These are phyloP conservation scores for Lipomyces chichibuensis DNA, from an alignment of 805 yeast genomes.

Conservation along the genomic window DNA sequence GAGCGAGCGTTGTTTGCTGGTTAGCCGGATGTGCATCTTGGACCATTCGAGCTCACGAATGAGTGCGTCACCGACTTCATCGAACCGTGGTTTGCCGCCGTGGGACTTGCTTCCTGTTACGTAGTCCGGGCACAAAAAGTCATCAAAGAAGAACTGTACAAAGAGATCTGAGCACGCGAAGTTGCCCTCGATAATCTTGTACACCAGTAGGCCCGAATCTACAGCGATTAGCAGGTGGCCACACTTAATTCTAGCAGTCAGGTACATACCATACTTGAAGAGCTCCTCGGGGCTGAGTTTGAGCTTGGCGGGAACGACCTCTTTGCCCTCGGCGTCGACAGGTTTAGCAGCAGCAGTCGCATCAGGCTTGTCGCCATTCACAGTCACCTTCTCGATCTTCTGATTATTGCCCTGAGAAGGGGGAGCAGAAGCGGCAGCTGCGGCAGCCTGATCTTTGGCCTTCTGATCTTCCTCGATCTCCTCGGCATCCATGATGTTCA, in stretches of 20 bases:
- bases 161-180: constrained; percentile 60
- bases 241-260: constrained; percentile 51
- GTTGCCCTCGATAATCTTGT: constrained; percentile 63
- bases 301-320: constrained; percentile 46
- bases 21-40: constrained; percentile 60
- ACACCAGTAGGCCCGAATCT: constrained; percentile 76
- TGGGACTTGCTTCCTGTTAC: constrained; percentile 56
- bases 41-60: constrained; percentile 81
- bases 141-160: constrained; percentile 78
- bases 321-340: constrained; percentile 39
- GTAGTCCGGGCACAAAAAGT: constrained; percentile 66
- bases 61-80: constrained; percentile 70
- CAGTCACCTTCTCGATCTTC: constrained; percentile 34
- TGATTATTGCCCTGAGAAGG: constrained; percentile 40
- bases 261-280: constrained; percentile 36
- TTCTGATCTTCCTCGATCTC: constrained; percentile 65
- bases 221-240: constrained; percentile 39
- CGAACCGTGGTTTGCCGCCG: constrained; percentile 44
- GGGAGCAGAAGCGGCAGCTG: constrained; percentile 41
- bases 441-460: constrained; percentile 47
- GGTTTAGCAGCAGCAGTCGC: constrained; percentile 16
- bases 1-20: constrained; percentile 52
- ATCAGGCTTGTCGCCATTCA: constrained; percentile 21
- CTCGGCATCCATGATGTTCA: constrained; percentile 76
- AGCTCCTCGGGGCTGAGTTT: constrained; percentile 54